Percentiles rank a stretch among this genome's conserved stretches.
These are phyloP conservation scores for Microbotryum intermedium DNA, from an alignment of 1,284 basidiomycete genomes.

Conservation along the genomic window DNA sequence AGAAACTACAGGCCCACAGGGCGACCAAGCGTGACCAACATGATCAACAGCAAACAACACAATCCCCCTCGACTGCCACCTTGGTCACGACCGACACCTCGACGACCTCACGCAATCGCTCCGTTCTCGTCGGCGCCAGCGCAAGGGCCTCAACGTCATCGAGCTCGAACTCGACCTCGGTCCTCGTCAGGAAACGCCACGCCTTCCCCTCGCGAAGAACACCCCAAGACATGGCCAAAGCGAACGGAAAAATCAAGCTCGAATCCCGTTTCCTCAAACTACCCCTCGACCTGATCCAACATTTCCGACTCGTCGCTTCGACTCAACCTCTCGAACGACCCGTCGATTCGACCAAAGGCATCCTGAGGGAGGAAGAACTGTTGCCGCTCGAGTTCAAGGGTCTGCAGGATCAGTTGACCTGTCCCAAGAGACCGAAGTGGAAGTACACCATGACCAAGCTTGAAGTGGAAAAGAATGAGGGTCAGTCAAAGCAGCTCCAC, in stretches of 20 bases:
- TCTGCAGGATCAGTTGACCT: slow-evolving; percentile 39
- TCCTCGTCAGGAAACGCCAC: background rate
- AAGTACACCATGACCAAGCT: slow-evolving; percentile 23
- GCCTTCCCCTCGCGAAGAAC: slow-evolving; percentile 8
- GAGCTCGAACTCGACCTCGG: background rate
- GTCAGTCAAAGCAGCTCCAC: background rate
- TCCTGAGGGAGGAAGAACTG: slow-evolving; percentile 13
- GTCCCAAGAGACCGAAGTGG: slow-evolving; percentile 72
- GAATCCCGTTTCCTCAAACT: slow-evolving; percentile 26
- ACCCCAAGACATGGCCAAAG: slow-evolving; percentile 11
- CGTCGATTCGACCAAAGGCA: slow-evolving; percentile 1
- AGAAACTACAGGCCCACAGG: slow-evolving; percentile 60
- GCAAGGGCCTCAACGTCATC: background rate
- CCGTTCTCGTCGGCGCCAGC: background rate
- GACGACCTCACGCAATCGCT: background rate
- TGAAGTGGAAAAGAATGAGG: slow-evolving; percentile 33
- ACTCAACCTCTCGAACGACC: slow-evolving; percentile 16
- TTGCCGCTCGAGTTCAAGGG: background rate
- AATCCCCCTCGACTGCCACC: slow-evolving; percentile 31
- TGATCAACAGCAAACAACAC: slow-evolving; percentile 34
- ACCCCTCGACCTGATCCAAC: slow-evolving; percentile 7
- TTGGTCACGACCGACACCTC: slow-evolving; percentile 5
- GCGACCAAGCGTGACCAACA: slow-evolving; percentile 68
- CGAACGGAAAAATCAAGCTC: slow-evolving; percentile 20
- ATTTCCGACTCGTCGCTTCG: slow-evolving; percentile 4